Conservation (phyloP, 441 rosid genomes). For the Omphalea diandra region DNA sequence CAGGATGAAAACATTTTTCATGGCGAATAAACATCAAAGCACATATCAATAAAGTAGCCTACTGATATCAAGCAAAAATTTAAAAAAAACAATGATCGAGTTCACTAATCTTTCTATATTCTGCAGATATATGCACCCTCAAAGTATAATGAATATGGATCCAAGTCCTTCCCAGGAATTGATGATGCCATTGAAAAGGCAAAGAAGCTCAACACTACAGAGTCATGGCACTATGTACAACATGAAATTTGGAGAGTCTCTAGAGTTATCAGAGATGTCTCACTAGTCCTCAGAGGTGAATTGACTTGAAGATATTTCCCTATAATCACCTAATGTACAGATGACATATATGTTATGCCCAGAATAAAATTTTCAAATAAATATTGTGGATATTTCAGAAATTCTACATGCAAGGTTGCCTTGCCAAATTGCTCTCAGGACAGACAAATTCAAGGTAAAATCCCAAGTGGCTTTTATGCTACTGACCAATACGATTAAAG, state of each 20-base stretch:
- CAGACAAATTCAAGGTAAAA: too few species aligned
- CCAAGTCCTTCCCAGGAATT: constrained; percentile 67
- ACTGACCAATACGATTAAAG: neutral
- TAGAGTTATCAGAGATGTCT: constrained; percentile 61
- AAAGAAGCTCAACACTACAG: constrained; percentile 41
- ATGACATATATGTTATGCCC: neutral
- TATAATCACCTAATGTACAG: neutral
- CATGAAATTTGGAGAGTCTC: constrained; percentile 84
- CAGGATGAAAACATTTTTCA: neutral
- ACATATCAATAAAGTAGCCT: neutral
- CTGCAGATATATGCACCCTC: constrained; percentile 65
- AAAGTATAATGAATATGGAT: constrained; percentile 69
- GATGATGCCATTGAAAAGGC: constrained; percentile 63
- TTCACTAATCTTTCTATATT: constrained; percentile 2
- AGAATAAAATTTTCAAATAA: neutral
- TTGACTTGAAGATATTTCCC: constrained; percentile 41
- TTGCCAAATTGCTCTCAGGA: neutral
- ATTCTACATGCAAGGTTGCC: neutral
- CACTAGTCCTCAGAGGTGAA: constrained; percentile 56
- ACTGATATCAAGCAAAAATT: neutral
- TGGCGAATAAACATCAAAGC: neutral
- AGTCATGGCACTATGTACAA: constrained; percentile 62
- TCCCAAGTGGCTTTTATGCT: too few species aligned
- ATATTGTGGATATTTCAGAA: neutral
- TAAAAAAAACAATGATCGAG: constrained; percentile 7